phyloP scores from a whole-genome alignment of 257 asterid genomes.

The Ocimum tenuiflorum region DNA sequence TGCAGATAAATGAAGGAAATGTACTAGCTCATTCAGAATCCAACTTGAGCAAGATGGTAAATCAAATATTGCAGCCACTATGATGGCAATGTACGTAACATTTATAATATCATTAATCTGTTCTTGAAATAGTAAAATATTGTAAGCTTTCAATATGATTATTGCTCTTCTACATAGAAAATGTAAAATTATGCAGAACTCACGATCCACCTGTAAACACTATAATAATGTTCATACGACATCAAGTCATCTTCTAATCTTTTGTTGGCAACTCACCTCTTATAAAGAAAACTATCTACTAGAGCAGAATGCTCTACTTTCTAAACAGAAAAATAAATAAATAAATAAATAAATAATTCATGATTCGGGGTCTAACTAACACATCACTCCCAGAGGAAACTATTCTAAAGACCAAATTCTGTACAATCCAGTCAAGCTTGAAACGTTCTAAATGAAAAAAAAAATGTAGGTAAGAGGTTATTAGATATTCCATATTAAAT shows the following conservation, averaged over 20 bases:
- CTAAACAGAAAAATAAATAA: too few relatives aligned
- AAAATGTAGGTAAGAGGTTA: too few relatives aligned
- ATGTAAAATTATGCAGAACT: background rate
- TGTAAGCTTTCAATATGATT: background rate
- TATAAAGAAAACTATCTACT: background rate
- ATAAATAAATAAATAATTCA: background rate
- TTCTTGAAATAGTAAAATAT: background rate
- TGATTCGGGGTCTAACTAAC: too few relatives aligned
- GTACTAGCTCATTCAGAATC: constrained; percentile 2
- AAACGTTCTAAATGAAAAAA: background rate
- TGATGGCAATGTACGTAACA: background rate
- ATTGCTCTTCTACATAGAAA: background rate
- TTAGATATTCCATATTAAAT: background rate
- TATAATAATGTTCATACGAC: background rate
- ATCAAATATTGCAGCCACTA: background rate
- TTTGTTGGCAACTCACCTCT: background rate
- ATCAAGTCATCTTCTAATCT: background rate
- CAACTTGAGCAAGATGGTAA: background rate
- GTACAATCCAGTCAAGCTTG: too few relatives aligned
- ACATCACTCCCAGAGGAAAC: too few relatives aligned
- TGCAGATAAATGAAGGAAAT: constrained; percentile 11
- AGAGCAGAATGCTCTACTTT: background rate
- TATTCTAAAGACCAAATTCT: background rate
- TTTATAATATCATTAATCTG: background rate
- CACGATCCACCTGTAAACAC: background rate